Conservation (phyloP, 2,329 filamentous ascomycete genomes). For the Pseudogymnoascus sp. region DNA sequence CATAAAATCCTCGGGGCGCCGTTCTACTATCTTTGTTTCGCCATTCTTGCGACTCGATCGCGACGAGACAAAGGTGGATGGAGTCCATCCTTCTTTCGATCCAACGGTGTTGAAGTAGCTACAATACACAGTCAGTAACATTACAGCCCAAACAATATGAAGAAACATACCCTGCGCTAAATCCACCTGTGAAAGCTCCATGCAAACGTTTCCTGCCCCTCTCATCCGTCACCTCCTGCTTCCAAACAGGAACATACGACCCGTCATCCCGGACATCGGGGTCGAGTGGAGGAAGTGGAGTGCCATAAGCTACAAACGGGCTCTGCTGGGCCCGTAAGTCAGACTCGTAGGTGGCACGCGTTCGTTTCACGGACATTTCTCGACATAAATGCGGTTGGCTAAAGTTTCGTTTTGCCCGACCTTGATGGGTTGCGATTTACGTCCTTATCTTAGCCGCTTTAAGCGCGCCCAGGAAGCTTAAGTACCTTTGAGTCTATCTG, state of each 20-base stretch:
- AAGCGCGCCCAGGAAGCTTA: slow-evolving; percentile 8
- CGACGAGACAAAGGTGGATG: slow-evolving; percentile 85
- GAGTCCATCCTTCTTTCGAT: slow-evolving; percentile 96
- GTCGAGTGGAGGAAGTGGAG: slow-evolving; percentile 71
- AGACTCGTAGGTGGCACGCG: slow-evolving; percentile 68
- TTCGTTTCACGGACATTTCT: slow-evolving; percentile 70
- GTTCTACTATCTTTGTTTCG: slow-evolving; percentile 42
- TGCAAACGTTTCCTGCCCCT: slow-evolving; percentile 83
- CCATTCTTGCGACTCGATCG: slow-evolving; percentile 69
- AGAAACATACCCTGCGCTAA: slow-evolving; percentile 75
- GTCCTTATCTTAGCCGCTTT: slow-evolving; percentile 10
- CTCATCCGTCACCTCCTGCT: slow-evolving; percentile 94
- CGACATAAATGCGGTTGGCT: slow-evolving; percentile 16
- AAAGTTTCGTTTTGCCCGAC: slow-evolving; percentile 8
- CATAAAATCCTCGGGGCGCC: slow-evolving; percentile 88
- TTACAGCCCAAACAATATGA: slow-evolving; percentile 23
- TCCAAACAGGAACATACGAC: slow-evolving; percentile 91
- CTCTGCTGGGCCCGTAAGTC: slow-evolving; percentile 59
- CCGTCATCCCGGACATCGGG: slow-evolving; percentile 76
- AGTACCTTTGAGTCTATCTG: neutral
- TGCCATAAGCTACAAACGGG: slow-evolving; percentile 74
- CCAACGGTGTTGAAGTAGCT: slow-evolving; percentile 98
- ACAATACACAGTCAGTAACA: slow-evolving; percentile 17
- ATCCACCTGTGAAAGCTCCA: slow-evolving; percentile 93
- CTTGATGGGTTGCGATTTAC: slow-evolving; percentile 1